These are phyloP conservation scores for Lasiosphaeria miniovina DNA, from an alignment of 495 filamentous ascomycete genomes.

Conservation along the genomic window DNA sequence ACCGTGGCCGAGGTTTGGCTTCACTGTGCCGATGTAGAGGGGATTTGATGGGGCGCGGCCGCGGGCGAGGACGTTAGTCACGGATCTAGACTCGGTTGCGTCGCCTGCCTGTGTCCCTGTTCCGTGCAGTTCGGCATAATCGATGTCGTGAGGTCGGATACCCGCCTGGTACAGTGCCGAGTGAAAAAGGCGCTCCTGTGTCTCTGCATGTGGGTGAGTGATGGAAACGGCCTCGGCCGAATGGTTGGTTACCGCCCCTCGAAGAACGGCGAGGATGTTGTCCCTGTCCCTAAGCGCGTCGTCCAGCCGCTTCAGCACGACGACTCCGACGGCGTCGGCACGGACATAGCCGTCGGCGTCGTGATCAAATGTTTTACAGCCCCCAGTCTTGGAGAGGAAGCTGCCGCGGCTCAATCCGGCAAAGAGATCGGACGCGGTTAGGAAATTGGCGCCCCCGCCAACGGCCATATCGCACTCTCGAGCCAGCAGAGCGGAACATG, in stretches of 20 bases:
- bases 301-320: constrained; percentile 48
- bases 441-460: constrained; percentile 60
- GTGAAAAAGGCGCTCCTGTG: constrained; percentile 59
- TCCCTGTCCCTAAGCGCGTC: constrained; percentile 49
- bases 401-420: constrained; percentile 49
- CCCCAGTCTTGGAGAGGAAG: constrained; percentile 29
- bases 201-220: constrained; percentile 58
- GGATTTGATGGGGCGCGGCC: constrained; percentile 55
- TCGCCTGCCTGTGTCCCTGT: constrained; percentile 75
- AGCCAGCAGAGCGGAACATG: constrained; percentile 63
- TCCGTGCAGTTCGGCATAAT: constrained; percentile 72
- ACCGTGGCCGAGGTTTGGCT: constrained; percentile 75
- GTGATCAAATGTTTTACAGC: constrained; percentile 27
- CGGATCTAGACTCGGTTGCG: constrained; percentile 58
- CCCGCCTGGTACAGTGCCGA: constrained; percentile 56
- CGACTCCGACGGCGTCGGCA: constrained; percentile 32
- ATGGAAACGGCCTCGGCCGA: constrained; percentile 60
- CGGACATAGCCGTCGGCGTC: constrained; percentile 50
- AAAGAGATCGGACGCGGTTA: constrained; percentile 70
- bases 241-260: constrained; percentile 49
- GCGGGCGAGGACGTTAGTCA: constrained; percentile 63
- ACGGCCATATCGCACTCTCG: constrained; percentile 63
- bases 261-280: constrained; percentile 52
- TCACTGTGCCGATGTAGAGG: constrained; percentile 68
- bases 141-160: constrained; percentile 57